A percentile compares a stretch with the other conserved stretches of the same genome.
phyloP scores from a whole-genome alignment of 2,329 filamentous ascomycete genomes.

The Trichoderma sp. region DNA sequence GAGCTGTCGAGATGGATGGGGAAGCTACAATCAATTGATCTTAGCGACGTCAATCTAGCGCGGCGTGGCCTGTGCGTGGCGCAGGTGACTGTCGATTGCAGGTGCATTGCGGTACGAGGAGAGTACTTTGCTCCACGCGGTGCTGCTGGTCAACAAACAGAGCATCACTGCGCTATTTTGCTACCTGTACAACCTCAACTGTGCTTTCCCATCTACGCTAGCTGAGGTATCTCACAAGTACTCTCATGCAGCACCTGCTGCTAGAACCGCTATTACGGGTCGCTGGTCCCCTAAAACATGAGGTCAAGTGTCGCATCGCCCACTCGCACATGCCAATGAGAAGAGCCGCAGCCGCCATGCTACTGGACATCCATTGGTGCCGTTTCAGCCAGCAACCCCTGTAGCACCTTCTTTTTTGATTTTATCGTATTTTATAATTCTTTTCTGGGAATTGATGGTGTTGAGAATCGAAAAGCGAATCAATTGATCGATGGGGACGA shows the following conservation, averaged over 20 bases:
- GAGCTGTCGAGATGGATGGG: background rate
- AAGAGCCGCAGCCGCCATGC: background rate
- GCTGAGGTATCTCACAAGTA: background rate
- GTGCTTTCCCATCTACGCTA: background rate
- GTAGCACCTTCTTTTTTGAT: background rate
- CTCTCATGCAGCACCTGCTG: background rate
- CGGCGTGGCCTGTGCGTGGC: slow-evolving; percentile 19
- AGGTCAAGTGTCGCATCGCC: background rate
- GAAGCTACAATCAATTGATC: background rate
- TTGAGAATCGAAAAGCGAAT: background rate
- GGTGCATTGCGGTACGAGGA: background rate
- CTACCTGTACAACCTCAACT: background rate
- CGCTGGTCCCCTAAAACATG: background rate
- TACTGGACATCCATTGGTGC: background rate
- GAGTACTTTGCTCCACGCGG: background rate
- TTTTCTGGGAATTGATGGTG: background rate
- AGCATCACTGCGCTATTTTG: background rate
- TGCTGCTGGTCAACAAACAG: background rate
- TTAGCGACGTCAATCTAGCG: slow-evolving; percentile 5
- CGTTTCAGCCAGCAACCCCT: slow-evolving; percentile 1
- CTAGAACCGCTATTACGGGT: background rate
- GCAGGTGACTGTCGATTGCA: slow-evolving; percentile 15
- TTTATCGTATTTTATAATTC: background rate
- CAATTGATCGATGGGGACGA: background rate
- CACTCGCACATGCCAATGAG: background rate